Evolutionary conservation across 2,329 filamentous ascomycete species (phyloP).

Genomic region (Scortechinia acanthostroma): DNA sequence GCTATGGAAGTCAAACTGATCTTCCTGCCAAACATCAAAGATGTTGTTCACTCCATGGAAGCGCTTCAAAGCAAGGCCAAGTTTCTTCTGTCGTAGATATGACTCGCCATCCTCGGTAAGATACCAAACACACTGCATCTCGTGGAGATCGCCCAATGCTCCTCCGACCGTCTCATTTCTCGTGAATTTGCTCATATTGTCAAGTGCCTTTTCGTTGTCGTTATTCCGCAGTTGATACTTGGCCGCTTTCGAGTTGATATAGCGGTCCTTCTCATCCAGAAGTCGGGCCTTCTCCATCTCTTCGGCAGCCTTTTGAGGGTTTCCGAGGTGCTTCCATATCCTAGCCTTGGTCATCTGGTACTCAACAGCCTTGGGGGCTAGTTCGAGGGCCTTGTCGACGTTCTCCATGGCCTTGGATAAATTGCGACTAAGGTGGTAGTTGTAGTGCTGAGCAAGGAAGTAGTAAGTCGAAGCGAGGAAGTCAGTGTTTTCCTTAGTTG

Average conservation of each 20-base stretch:
- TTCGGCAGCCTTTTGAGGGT: constrained; percentile 72
- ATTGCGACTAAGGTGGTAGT: constrained; percentile 81
- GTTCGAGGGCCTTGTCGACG: constrained; percentile 75
- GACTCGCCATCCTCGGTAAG: constrained; percentile 91
- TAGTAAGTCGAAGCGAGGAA: constrained; percentile 75
- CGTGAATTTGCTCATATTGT: constrained; percentile 90
- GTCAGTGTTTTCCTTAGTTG: constrained; percentile 35
- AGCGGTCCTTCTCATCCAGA: constrained; percentile 83
- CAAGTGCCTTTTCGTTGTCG: constrained; percentile 76
- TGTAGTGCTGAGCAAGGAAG: constrained; percentile 94
- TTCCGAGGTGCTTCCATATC: constrained; percentile 84
- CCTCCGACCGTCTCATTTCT: constrained; percentile 82
- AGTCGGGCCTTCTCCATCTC: constrained; percentile 81
- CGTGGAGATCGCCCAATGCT: constrained; percentile 80
- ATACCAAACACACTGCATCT: constrained; percentile 99
- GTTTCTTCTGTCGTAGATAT: constrained; percentile 73
- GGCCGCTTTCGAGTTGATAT: constrained; percentile 96
- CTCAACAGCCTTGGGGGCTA: constrained; percentile 76
- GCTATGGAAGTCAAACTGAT: constrained; percentile 97
- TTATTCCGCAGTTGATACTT: constrained; percentile 95
- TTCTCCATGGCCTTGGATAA: constrained; percentile 74
- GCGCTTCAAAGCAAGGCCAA: constrained; percentile 82
- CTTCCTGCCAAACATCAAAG: constrained; percentile 95
- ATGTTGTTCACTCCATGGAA: constrained; percentile 84
- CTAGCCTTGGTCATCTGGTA: constrained; percentile 92